phyloP scores from a whole-genome alignment of 2,329 filamentous ascomycete species.

The Chalara sp. region DNA sequence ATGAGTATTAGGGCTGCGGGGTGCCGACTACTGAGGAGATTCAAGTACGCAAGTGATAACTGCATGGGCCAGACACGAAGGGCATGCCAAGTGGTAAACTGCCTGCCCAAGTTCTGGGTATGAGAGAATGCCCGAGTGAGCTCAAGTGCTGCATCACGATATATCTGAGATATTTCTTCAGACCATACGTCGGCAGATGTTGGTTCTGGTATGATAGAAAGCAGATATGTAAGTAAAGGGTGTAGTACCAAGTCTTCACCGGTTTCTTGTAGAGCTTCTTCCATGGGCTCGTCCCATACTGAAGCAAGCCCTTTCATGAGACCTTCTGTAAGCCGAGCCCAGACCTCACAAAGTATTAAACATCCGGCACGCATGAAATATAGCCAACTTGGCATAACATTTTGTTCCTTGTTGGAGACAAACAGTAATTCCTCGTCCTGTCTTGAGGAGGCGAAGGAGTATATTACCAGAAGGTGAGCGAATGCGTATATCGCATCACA shows the following conservation, averaged over 20 bases:
- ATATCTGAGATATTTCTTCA: slow-evolving; percentile 4
- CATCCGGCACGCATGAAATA: slow-evolving; percentile 14
- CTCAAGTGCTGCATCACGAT: slow-evolving; percentile 8
- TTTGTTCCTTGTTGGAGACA: background rate
- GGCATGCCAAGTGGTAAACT: slow-evolving; percentile 13
- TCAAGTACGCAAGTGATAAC: slow-evolving; percentile 9
- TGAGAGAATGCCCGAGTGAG: slow-evolving; percentile 10
- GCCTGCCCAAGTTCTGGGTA: background rate
- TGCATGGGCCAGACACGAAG: slow-evolving; percentile 14
- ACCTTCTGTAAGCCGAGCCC: slow-evolving; percentile 8
- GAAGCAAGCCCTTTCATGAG: slow-evolving; percentile 6
- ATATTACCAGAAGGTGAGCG: slow-evolving; percentile 14
- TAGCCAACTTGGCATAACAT: slow-evolving; percentile 12
- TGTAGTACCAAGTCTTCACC: background rate
- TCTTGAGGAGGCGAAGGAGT: slow-evolving; percentile 9
- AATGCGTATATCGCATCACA: slow-evolving; percentile 11
- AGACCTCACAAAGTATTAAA: slow-evolving; percentile 11
- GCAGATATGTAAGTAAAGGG: slow-evolving; percentile 1
- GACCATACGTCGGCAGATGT: slow-evolving; percentile 2
- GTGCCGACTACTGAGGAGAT: slow-evolving; percentile 7
- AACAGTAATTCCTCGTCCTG: slow-evolving; percentile 3
- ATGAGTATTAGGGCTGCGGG: slow-evolving; percentile 14
- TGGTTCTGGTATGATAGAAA: slow-evolving; percentile 1
- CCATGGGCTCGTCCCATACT: slow-evolving; percentile 10
- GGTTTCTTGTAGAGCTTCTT: background rate